Evolutionary conservation across 2,329 filamentous ascomycete genomes (phyloP), one percentile per base, ranked within the genome.

Genomic region (Neopestalotiopsis rosae): DNA sequence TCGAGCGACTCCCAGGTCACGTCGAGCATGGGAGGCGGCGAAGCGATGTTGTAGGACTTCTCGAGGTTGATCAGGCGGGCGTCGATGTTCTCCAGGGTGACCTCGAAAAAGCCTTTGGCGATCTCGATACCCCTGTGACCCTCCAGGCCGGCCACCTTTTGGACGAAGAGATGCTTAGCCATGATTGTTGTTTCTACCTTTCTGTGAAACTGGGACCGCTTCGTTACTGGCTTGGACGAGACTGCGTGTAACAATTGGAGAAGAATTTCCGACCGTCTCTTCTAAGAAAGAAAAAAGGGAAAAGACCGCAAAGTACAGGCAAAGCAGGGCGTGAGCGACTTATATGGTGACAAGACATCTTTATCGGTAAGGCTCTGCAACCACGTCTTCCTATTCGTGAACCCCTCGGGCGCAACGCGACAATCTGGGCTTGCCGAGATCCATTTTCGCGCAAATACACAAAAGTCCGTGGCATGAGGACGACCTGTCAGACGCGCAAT

Each of bases 11-110:
- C 59, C 59, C 59, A 62, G 13, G 59, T 62, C 59, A 30, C 28
- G 13, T 62, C 59, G 13, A 62, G 34, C 59, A 62, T 62, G 12
- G 59, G 59, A 14, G 59, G 59, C 28, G 59, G 59, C 59, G 59
- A 40, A 3, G 28, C 34, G 6, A 62, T 40, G 13, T 17, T 42
- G 30, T 10, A 17, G 7, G 17, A 1, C 32, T 40, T 62, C 17
- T 62, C 59, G 3, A 62, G 59, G 28, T 38, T n/a, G 59, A 62
- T 34, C n/a, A 62, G 12, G n/a, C 59, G 59, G 9, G 32, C 4
- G 17, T 62, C 59, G 9, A 62, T 13, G 17, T 20, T 62, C n/a
- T 38, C 14, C 13, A 40, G 2, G 4, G 17, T 62, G 13, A 40
- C 32, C 12, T 62, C 59, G n/a, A 14, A 34, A 20, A 20, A 62